phyloP scores from a whole-genome alignment of 2,329 filamentous ascomycete species.

The Furcasterigmium furcatum region DNA sequence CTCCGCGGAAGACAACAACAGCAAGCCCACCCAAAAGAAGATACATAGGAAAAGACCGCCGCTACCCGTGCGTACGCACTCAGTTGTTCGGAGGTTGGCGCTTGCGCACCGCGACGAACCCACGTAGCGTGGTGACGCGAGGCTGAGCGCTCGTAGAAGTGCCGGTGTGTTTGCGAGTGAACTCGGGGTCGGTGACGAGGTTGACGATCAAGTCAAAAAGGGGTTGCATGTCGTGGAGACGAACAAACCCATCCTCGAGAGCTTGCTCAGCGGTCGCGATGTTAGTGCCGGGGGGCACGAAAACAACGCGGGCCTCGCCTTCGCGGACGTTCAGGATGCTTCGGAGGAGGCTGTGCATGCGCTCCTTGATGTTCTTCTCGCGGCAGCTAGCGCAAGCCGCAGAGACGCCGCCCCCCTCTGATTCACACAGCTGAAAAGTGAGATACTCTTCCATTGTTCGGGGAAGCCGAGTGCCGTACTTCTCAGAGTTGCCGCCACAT shows the following conservation, averaged over 20 bases:
- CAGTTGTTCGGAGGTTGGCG: too few species aligned
- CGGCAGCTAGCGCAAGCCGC: constrained; percentile 5
- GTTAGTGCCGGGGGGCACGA: not conserved
- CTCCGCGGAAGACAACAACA: too few species aligned
- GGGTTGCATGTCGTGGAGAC: constrained; percentile 6
- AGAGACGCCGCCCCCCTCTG: constrained; percentile 8
- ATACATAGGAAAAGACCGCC: too few species aligned
- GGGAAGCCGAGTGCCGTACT: constrained; percentile 3
- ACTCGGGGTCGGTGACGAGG: too few species aligned
- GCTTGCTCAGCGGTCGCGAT: not conserved
- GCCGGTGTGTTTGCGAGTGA: too few species aligned
- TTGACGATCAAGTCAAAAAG: constrained; percentile 1
- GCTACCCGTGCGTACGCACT: too few species aligned
- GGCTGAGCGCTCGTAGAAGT: too few species aligned
- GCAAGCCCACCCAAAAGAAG: too few species aligned
- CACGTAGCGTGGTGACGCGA: too few species aligned
- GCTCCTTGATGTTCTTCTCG: constrained; percentile 5
- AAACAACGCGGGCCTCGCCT: not conserved
- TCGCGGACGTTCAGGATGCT: constrained; percentile 5
- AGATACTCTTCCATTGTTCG: constrained; percentile 3
- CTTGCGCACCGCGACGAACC: too few species aligned
- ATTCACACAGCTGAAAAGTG: constrained; percentile 5
- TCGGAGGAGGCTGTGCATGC: not conserved
- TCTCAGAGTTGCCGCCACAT: constrained; percentile 2
- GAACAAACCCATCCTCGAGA: not conserved